These are phyloP conservation scores for Vararia minispora DNA, from an alignment of 768 basidiomycete species.

Conservation along the genomic window DNA sequence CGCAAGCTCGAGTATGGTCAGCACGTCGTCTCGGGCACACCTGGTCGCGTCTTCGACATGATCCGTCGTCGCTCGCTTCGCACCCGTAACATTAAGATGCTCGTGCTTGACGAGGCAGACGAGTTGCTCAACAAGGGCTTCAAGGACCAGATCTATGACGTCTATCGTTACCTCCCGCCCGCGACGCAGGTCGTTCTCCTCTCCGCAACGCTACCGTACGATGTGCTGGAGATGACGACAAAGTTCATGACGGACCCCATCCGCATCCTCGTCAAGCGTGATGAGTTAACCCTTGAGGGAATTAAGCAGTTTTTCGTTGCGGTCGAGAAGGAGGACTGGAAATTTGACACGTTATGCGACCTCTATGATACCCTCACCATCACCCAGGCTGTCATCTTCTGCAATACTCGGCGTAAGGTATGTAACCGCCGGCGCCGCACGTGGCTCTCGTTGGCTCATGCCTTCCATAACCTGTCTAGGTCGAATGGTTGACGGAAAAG, in stretches of 20 bases:
- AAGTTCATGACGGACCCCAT: conserved; percentile 99
- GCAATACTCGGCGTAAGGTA: conserved; percentile 95
- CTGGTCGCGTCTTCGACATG: conserved; percentile 98
- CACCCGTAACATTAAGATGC: conserved; percentile 97
- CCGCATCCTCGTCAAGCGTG: conserved; percentile 97
- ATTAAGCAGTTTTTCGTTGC: conserved; percentile 98
- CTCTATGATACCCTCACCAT: conserved; percentile 97
- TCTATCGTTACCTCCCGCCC: conserved; percentile 94
- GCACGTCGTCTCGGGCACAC: conserved; percentile 95
- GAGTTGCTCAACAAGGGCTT: conserved; percentile 96
- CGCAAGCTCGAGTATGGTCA: conserved; percentile 95
- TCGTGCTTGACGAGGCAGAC: conserved; percentile 90
- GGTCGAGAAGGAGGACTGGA: conserved; percentile 99
- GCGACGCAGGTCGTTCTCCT: conserved; percentile 95
- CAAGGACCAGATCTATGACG: conserved; percentile 99
- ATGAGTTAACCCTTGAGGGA: conserved; percentile 93
- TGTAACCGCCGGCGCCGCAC: conserved; percentile 7
- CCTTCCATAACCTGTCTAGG: conserved; percentile 30
- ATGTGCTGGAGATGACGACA: conserved; percentile 97
- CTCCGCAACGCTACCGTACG: conserved; percentile 91
- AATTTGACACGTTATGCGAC: conserved; percentile 96
- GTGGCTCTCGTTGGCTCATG: not conserved
- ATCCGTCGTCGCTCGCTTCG: conserved; percentile 88
- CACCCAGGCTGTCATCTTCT: conserved; percentile 98
- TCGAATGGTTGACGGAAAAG: conserved; percentile 98